Base-by-base conservation (phyloP, 78 protist species). In the Tieghemostelium lacteum region DNA sequence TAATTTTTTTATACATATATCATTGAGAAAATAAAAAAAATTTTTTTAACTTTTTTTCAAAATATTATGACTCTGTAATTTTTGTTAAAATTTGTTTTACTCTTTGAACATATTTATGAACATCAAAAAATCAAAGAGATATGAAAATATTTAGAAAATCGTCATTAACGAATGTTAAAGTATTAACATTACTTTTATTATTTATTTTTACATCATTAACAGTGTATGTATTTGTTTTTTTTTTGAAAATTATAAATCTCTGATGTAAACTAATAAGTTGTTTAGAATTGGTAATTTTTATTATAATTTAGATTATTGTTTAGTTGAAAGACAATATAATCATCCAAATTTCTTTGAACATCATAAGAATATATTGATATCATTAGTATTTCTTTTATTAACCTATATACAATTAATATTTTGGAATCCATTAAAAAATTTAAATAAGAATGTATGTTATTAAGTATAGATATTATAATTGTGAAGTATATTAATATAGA, bases 241-340 rank as follows among this genome's bases (percentile, higher is more conserved):
- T 17, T 12, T 16, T 26, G 2, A 52, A 1, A 34, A 3, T 2
- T 12, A 22, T 20, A 17, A 37, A 17, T 2, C 76, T 22, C 14
- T 50, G 24, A 55, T 31, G 31, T 16, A 0, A 26, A n/a, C 12
- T 22, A 1, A 45, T 61, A 22, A 58, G 63, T 20, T 37, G n/a
- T n/a, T n/a, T n/a, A n/a, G n/a, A n/a, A n/a, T 57, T 19, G 36
- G 66, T 55, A 5, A 69, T 33, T 58, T 39, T 16, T 70, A 63
- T 60, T 24, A 20, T 26, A 40, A 83, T 42, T 69, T 83, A 16
- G 91, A 83, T 60, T 83, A 83, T 83, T 83, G 91, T 58, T 29
- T 36, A 10, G 45, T 10, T 34, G 91, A 83, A 55, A 83, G 91
- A 49, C 37, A 58, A 28, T 69, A 54, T 31, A 42, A 69, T 17